These are phyloP conservation scores for Lipomyces kockii DNA, from an alignment of 805 yeast genomes.

Conservation along the genomic window DNA sequence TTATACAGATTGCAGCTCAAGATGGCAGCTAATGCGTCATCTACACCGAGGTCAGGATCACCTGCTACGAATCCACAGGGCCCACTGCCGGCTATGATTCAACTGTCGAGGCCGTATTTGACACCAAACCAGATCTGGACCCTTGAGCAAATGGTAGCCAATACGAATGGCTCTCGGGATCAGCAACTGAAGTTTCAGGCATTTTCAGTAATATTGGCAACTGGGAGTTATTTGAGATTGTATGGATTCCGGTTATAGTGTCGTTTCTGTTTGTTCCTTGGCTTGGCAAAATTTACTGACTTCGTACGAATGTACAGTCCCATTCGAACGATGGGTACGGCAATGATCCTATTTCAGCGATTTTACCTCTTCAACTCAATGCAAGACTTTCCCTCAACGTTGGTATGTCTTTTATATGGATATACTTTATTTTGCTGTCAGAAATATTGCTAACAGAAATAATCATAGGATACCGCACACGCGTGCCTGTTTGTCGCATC, in stretches of 20 bases:
- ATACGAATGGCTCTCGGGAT: constrained; percentile 22
- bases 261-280: neutral
- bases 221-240: constrained; percentile 32
- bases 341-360: constrained; percentile 38
- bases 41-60: neutral
- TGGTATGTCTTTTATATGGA: constrained; percentile 3
- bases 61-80: constrained; percentile 19
- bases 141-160: constrained; percentile 15
- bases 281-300: constrained; percentile 1
- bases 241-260: constrained; percentile 6
- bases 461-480: constrained; percentile 60
- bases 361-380: constrained; percentile 37
- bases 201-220: constrained; percentile 18
- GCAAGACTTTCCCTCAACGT: constrained; percentile 27
- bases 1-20: neutral
- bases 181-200: constrained; percentile 29
- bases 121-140: constrained; percentile 17
- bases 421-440: neutral
- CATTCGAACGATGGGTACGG: constrained; percentile 38
- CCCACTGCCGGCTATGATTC: constrained; percentile 20
- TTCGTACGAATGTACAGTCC: constrained; percentile 29
- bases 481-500: constrained; percentile 70
- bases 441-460: neutral
- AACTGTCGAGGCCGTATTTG: constrained; percentile 34
- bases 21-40: neutral